Base-by-base conservation (phyloP, 352 stramenopile species). In the Globisporangium apiculatum region DNA sequence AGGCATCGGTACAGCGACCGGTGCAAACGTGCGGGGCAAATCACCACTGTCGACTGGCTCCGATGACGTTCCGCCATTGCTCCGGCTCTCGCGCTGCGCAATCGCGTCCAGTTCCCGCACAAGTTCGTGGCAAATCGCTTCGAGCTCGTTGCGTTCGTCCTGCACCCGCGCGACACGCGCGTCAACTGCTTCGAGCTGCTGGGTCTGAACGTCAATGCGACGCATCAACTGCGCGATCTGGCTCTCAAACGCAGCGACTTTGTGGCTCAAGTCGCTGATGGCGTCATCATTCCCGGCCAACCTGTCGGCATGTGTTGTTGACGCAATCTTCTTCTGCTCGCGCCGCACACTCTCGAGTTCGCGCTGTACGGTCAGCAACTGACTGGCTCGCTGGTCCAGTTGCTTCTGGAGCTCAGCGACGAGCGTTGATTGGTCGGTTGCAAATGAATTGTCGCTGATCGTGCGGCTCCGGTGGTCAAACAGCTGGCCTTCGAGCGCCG, bases 401-500 rank as follows among this genome's bases (percentile, higher is more conserved):
- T 86, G 66, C 5, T 73, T 72, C 43, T 83, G 74, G 42, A 89
- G 71, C 11, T 86, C 72, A 0, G 62, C 68, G 15, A 89, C 58
- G 60, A 76, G 71, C 7, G 68, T 60, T 9, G 74, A 69, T 4
- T 75, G 59, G 36, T 71, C 69, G 0, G 64, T 67, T 11, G 58
- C 66, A 48, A 75, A 79, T 55, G 59, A 76, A 53, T 67, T 81
- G 60, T 76, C 79, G 9, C 69, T 83, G 64, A 86, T 83, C 9
- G 67, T 79, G 37, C 82, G 77, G 60, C 67, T 85, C 18, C 82
- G 79, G 41, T 92, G 77, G 54, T 92, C 82, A 50, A 83, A 92
- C 11, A 92, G 53, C 57, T 92, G 82, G 1, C 82, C 82, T 56
- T 92, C 77, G 3, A 92, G 65, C 1, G 82, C 76, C 5, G 80